Percentiles rank a stretch among this genome's conserved stretches.
These are phyloP conservation scores for Brettanomyces nanus DNA, from an alignment of 805 yeast genomes.

Conservation along the genomic window DNA sequence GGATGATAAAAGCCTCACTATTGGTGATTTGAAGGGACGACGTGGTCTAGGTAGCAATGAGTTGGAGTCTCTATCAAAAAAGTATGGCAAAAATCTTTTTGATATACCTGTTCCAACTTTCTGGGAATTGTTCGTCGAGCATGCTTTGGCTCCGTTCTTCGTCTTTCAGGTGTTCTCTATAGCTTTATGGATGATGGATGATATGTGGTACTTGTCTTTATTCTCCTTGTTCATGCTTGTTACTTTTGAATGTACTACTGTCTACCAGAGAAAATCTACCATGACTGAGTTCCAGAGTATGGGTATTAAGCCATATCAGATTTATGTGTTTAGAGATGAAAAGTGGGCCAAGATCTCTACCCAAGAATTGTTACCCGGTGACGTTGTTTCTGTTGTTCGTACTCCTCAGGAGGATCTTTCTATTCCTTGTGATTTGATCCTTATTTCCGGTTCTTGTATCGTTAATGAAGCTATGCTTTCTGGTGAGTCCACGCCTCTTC, in stretches of 20 bases:
- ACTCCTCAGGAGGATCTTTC: slow-evolving; percentile 82
- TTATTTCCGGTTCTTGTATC: slow-evolving; percentile 85
- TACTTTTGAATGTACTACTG: slow-evolving; percentile 89
- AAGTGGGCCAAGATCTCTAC: slow-evolving; percentile 68
- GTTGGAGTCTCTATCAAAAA: slow-evolving; percentile 35
- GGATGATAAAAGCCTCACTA: slow-evolving; percentile 53
- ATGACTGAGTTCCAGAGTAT: slow-evolving; percentile 93
- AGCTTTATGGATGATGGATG: slow-evolving; percentile 93
- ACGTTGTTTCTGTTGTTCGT: slow-evolving; percentile 78
- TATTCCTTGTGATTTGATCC: slow-evolving; percentile 84
- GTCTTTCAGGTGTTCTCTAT: slow-evolving; percentile 95
- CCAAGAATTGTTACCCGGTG: slow-evolving; percentile 81
- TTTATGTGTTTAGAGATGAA: slow-evolving; percentile 62
- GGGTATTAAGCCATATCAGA: slow-evolving; percentile 89
- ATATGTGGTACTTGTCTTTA: slow-evolving; percentile 90
- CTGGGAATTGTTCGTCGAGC: slow-evolving; percentile 85
- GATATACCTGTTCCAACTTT: slow-evolving; percentile 96
- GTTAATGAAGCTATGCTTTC: slow-evolving; percentile 98
- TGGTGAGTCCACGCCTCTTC: slow-evolving; percentile 95
- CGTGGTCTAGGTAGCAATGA: slow-evolving; percentile 26
- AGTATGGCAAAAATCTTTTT: slow-evolving; percentile 79
- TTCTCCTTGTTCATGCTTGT: slow-evolving; percentile 89
- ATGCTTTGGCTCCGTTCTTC: slow-evolving; percentile 96
- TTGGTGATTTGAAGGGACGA: slow-evolving; percentile 45
- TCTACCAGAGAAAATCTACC: slow-evolving; percentile 90